Evolutionary conservation across 2,329 filamentous ascomycete species (phyloP).

Genomic region (Nemania diffusa): DNA sequence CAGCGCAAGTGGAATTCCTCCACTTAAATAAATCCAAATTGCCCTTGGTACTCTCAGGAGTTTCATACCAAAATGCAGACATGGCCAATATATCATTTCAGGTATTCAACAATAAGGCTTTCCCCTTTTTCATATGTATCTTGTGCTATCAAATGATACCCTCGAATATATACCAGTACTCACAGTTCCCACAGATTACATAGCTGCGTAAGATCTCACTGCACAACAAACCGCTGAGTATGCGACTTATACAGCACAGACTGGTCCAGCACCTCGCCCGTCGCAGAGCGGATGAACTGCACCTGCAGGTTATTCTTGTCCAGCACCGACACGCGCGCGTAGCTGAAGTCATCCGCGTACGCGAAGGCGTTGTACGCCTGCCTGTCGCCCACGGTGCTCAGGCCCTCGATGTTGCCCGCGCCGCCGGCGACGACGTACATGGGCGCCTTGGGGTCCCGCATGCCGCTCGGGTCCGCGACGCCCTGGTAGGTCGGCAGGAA

Average conservation of each 20-base stretch:
- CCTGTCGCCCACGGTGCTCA: slow-evolving; percentile 56
- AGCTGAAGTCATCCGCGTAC: slow-evolving; percentile 64
- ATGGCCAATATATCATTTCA: too few species aligned
- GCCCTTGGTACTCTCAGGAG: too few species aligned
- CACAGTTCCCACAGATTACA: too few species aligned
- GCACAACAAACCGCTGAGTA: slow-evolving; percentile 56
- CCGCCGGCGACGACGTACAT: slow-evolving; percentile 68
- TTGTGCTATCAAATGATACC: too few species aligned
- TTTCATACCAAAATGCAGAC: too few species aligned
- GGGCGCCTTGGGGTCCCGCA: slow-evolving; percentile 55
- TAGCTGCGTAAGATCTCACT: too few species aligned
- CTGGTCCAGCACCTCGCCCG: slow-evolving; percentile 59
- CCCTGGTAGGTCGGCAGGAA: slow-evolving; percentile 56
- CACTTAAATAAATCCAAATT: too few species aligned
- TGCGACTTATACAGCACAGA: slow-evolving; percentile 62
- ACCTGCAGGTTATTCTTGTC: slow-evolving; percentile 59
- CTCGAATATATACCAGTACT: too few species aligned
- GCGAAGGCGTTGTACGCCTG: slow-evolving; percentile 59
- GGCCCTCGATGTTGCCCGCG: slow-evolving; percentile 66
- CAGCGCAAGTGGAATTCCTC: too few species aligned
- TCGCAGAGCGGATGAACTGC: slow-evolving; percentile 61
- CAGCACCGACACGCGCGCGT: slow-evolving; percentile 59
- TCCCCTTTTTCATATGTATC: too few species aligned
- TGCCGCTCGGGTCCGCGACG: slow-evolving; percentile 51
- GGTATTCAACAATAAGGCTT: too few species aligned